Evolutionary conservation across 2,329 filamentous ascomycete species (phyloP).

Genomic region (Penicillium psychrosexuale): DNA sequence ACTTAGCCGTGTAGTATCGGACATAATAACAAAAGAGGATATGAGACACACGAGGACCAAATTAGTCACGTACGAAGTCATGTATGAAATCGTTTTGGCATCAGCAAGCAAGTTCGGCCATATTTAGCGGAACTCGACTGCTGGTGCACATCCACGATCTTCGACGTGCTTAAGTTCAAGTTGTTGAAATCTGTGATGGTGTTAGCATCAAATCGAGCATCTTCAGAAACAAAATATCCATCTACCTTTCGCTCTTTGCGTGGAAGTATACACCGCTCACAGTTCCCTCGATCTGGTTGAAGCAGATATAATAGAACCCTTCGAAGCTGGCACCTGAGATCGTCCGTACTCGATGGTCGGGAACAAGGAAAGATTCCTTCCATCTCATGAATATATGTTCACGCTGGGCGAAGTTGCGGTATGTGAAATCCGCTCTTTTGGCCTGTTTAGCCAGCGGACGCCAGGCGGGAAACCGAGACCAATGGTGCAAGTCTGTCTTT

Average conservation of each 20-base stretch:
- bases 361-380: constrained; percentile 98
- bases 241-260: constrained; percentile 94
- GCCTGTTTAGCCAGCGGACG: constrained; percentile 67
- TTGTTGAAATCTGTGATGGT: constrained; percentile 72
- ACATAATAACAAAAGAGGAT: background rate
- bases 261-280: constrained; percentile 97
- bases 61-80: background rate
- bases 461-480: constrained; percentile 86
- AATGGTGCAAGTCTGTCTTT: constrained; percentile 89
- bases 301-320: constrained; percentile 98
- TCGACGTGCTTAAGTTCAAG: constrained; percentile 85
- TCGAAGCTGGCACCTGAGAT: constrained; percentile 96
- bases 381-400: constrained; percentile 98
- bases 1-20: constrained; percentile 3
- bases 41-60: background rate
- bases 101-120: constrained; percentile 14
- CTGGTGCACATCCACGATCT: constrained; percentile 76
- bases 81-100: constrained; percentile 1
- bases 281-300: constrained; percentile 83
- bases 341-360: constrained; percentile 85
- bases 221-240: constrained; percentile 23
- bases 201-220: constrained; percentile 6
- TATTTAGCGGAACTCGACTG: constrained; percentile 82
- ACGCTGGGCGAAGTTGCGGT: constrained; percentile 68
- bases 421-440: constrained; percentile 57